Conservation (phyloP, 257 asterid species). For the Pogostemon cablin region DNA sequence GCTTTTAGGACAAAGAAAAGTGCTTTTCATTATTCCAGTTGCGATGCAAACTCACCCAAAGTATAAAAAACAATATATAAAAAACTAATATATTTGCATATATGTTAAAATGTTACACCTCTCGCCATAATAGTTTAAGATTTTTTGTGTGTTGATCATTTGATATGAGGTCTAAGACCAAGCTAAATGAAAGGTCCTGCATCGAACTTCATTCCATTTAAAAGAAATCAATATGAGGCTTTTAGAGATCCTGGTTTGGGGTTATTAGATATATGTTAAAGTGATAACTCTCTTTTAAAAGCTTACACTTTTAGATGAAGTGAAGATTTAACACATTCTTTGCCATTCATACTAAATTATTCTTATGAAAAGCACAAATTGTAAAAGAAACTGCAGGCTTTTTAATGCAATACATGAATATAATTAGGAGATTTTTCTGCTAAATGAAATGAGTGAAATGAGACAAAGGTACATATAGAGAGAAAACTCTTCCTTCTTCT, state of each 20-base stretch:
- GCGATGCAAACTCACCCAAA: too few species aligned
- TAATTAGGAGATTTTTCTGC: not conserved
- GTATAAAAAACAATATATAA: too few species aligned
- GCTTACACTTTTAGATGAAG: not conserved
- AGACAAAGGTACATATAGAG: not conserved
- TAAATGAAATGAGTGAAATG: not conserved
- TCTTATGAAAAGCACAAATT: not conserved
- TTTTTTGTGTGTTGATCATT: too few species aligned
- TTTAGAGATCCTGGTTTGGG: not conserved
- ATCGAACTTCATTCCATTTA: too few species aligned
- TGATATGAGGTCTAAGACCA: too few species aligned
- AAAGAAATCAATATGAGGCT: too few species aligned
- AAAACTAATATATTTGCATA: too few species aligned
- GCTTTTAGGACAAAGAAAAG: too few species aligned
- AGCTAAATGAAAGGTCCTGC: too few species aligned
- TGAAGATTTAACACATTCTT: not conserved
- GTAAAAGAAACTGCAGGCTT: constrained; percentile 13
- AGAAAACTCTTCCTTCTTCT: not conserved
- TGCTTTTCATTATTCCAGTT: too few species aligned
- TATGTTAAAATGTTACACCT: too few species aligned
- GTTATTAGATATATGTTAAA: not conserved
- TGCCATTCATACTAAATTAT: not conserved
- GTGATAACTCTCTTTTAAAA: not conserved
- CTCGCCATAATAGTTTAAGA: too few species aligned
- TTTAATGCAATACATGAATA: constrained; percentile 2